Conservation (phyloP, 1,284 basidiomycete genomes). For the Papiliotrema flavescens region DNA sequence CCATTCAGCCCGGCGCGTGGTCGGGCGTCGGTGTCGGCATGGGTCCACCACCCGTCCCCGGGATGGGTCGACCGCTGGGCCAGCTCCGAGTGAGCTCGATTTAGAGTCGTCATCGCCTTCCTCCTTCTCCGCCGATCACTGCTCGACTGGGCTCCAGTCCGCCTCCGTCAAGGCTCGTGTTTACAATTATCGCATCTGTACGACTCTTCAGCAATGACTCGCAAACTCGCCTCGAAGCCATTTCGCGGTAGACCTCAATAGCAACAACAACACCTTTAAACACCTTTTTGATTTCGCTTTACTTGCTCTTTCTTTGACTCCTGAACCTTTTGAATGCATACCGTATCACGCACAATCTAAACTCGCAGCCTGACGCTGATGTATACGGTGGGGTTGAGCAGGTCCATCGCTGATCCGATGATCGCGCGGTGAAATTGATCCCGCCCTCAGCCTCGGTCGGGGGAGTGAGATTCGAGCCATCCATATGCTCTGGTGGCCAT, state of each 20-base stretch:
- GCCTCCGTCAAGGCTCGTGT: no score
- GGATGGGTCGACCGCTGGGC: slow-evolving; percentile 1
- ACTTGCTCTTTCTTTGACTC: background rate
- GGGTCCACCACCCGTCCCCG: slow-evolving; percentile 17
- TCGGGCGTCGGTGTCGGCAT: slow-evolving; percentile 29
- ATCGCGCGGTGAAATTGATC: no score
- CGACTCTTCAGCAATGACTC: background rate
- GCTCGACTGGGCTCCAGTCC: no score
- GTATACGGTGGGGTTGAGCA: no score
- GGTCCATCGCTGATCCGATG: no score
- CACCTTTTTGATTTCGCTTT: background rate
- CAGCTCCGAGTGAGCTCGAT: background rate
- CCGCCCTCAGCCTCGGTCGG: no score
- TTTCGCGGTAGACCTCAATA: background rate
- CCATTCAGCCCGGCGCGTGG: slow-evolving; percentile 5
- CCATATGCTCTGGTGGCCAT: no score
- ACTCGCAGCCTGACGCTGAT: no score
- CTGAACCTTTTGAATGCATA: background rate
- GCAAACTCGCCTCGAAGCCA: background rate
- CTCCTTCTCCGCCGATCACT: background rate
- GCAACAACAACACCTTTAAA: background rate
- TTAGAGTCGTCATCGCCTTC: background rate
- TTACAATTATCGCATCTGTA: no score
- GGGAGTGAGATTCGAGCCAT: no score
- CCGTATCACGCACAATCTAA: background rate